Evolutionary conservation across 192 early-diverging fungal genomes (phyloP).

Genomic region (Entomortierella lignicola): DNA sequence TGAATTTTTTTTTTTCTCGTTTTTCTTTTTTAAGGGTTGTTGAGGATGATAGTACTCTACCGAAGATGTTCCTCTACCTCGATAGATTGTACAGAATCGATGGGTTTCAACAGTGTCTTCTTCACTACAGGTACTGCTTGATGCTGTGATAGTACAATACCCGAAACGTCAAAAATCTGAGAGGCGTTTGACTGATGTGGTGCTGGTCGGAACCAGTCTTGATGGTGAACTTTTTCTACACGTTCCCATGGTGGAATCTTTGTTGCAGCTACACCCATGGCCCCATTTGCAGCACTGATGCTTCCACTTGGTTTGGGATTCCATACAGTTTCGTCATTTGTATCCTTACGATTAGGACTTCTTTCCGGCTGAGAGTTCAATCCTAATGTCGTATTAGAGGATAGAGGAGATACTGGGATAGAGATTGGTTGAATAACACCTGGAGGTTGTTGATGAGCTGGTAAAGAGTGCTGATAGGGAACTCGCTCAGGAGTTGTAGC

Average conservation of each 20-base stretch:
- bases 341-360: slow-evolving; percentile 28
- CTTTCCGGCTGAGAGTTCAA: slow-evolving; percentile 13
- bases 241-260: slow-evolving; percentile 43
- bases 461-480: slow-evolving; percentile 46
- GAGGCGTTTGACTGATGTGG: slow-evolving; percentile 40
- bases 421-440: slow-evolving; percentile 7
- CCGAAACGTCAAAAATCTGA: slow-evolving; percentile 32
- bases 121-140: slow-evolving; percentile 37
- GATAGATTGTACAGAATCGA: slow-evolving; percentile 18
- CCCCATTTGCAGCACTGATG: slow-evolving; percentile 1
- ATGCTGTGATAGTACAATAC: slow-evolving; percentile 9
- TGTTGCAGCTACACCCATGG: background rate
- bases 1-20: too few species aligned
- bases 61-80: slow-evolving; percentile 35
- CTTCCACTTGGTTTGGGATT: slow-evolving; percentile 14
- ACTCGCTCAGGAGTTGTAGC: slow-evolving; percentile 10
- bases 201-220: slow-evolving; percentile 50
- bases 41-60: background rate
- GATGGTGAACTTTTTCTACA: slow-evolving; percentile 41
- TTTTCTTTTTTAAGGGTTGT: too few species aligned
- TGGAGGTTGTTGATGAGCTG: slow-evolving; percentile 48
- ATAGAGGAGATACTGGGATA: background rate
- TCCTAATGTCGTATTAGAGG: slow-evolving; percentile 3
- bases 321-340: background rate
- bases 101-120: slow-evolving; percentile 15